phyloP scores from a whole-genome alignment of 345 rosid species.

The Xanthoceras sorbifolium region DNA sequence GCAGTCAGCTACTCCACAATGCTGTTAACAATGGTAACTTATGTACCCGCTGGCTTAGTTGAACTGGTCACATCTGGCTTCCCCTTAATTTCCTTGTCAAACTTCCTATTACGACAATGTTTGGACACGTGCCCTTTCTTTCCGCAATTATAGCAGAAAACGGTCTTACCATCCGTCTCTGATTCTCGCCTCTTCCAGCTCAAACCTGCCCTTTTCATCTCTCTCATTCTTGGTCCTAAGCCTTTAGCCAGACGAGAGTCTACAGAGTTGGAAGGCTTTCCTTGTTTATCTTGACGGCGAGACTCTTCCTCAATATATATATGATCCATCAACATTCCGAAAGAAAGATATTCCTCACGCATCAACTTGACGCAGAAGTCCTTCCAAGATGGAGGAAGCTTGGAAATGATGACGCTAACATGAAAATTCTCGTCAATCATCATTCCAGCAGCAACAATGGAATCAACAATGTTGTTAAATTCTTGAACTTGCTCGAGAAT shows the following conservation, averaged over 20 bases:
- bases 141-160: conserved; percentile 54
- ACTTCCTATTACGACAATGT: conserved; percentile 46
- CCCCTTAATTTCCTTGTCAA: conserved; percentile 30
- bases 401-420: conserved; percentile 63
- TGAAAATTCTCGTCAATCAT: conserved; percentile 73
- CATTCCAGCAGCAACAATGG: conserved; percentile 62
- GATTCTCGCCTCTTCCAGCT: conserved; percentile 42
- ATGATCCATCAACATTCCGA: conserved; percentile 57
- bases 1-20: conserved; percentile 9
- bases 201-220: conserved; percentile 39
- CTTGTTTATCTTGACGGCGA: conserved; percentile 30
- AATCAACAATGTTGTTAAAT: conserved; percentile 70
- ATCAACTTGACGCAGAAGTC: conserved; percentile 57
- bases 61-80: conserved; percentile 23
- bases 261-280: conserved; percentile 29
- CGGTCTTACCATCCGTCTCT: conserved; percentile 32
- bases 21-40: conserved; percentile 21
- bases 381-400: conserved; percentile 87
- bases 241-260: conserved; percentile 27
- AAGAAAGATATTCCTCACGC: conserved; percentile 56
- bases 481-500: conserved; percentile 60
- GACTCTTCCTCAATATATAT: conserved; percentile 58
- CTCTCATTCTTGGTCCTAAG: conserved; percentile 39
- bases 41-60: conserved; percentile 21
- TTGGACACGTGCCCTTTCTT: conserved; percentile 66